Evolutionary conservation across 768 basidiomycete species (phyloP), one percentile per base, ranked within the genome.

Genomic region (Melanogaster broomeanus): DNA sequence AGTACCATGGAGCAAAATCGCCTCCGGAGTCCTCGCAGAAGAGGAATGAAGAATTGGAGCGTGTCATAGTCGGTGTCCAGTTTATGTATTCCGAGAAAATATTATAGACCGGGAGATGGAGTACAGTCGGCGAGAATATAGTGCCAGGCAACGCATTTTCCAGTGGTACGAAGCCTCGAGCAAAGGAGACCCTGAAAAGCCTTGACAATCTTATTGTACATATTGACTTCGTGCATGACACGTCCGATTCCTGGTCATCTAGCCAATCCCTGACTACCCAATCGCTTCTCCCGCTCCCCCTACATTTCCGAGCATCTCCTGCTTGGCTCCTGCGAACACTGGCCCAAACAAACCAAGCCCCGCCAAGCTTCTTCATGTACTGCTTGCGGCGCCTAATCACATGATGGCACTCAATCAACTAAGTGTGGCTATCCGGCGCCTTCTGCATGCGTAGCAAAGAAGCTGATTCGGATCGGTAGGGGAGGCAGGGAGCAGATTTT

Each of bases 371-470:
- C 75, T 91, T 12, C 73, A 83, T 40, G 69, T 77, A 18, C 73
- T 92, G 15, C 72, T 92, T 22, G 71, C 70, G 16, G 71, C 79
- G 10, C 81, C 83, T 0, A 69, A 75, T 38, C 78, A 81, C 48
- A 71, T 84, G 25, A 73, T 90, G 67, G 72, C 86, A 10, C 65
- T 91, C 13, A 82, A 78, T 57, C 78, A 76, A 58, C 72, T 86
- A 15, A 90, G 88, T 65, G 80, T 80, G 44, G 63, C 75, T 19
- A 67, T 91, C 19, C 86, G 37, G 80, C 87, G 16, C 65, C 91
- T 12, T 92, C 89, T 60, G 82, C 76, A 2, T 90, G 89, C 61
- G 87, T 91, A 16, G 90, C 87, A 15, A 92, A 91, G 70, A 76
- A 87, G 54, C 69, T 92, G 45, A 64, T 92, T 53, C 87, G 81